A percentile compares a stretch with the other conserved stretches of the same genome.
Evolutionary conservation across 768 basidiomycete species (phyloP).

Genomic region (Sutorius australiensis): DNA sequence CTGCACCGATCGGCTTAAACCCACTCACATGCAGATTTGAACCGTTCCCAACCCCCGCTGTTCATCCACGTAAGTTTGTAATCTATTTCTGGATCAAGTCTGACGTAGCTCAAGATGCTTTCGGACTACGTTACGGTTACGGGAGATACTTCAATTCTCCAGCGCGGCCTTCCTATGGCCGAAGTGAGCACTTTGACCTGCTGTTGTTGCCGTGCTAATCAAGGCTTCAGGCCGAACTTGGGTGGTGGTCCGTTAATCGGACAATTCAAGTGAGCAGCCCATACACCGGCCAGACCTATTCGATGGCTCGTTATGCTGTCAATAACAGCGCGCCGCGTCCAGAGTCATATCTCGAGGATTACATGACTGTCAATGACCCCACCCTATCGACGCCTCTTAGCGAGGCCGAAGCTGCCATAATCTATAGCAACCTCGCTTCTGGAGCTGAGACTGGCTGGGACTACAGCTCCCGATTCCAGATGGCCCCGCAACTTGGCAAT

Average conservation of each 20-base stretch:
- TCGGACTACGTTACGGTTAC: constrained; percentile 73
- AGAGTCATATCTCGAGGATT: constrained; percentile 81
- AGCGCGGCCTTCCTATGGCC: constrained; percentile 77
- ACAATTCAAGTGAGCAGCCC: constrained; percentile 65
- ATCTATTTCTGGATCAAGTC: background rate
- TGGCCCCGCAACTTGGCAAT: constrained; percentile 35
- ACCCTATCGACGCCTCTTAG: constrained; percentile 51
- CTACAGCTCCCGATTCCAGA: constrained; percentile 44
- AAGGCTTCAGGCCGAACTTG: constrained; percentile 59
- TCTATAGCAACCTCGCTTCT: constrained; percentile 87
- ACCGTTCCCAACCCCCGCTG: constrained; percentile 90
- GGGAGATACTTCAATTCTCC: constrained; percentile 71
- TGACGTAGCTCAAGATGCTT: constrained; percentile 61
- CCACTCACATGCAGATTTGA: constrained; percentile 50
- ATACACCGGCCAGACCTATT: constrained; percentile 60
- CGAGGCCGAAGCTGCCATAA: constrained; percentile 49
- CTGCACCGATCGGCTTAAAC: background rate
- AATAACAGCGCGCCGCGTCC: constrained; percentile 85
- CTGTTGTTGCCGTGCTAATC: background rate
- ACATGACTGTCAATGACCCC: constrained; percentile 69
- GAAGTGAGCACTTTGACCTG: constrained; percentile 46
- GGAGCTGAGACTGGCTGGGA: constrained; percentile 76
- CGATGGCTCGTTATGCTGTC: constrained; percentile 71
- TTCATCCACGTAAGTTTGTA: constrained; percentile 63
- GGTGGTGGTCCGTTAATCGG: constrained; percentile 80